Evolutionary conservation across 2,329 filamentous ascomycete genomes (phyloP).

Genomic region (Apiospora phragmitis): DNA sequence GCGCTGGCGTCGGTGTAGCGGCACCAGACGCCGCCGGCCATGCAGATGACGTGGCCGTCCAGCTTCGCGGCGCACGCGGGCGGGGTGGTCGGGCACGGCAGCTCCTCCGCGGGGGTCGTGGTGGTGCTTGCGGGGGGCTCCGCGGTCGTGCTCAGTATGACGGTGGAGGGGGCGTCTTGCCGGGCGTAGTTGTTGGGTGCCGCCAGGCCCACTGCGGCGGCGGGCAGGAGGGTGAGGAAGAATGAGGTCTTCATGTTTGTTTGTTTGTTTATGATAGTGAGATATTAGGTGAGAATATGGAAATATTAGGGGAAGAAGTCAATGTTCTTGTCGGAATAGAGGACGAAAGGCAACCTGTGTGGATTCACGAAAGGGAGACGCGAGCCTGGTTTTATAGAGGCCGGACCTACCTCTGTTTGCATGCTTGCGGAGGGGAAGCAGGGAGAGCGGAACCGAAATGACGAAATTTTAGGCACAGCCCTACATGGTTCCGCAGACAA

Average conservation of each 20-base stretch:
- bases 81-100: constrained; percentile 9
- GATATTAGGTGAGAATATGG: too few relatives aligned
- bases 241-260: constrained; percentile 4
- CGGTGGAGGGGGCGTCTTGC: not conserved
- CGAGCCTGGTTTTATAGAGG: not conserved
- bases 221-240: not conserved
- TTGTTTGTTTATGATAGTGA: not conserved
- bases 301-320: too few relatives aligned
- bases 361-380: not conserved
- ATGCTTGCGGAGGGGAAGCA: not conserved
- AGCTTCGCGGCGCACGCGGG: not conserved
- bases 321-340: not conserved
- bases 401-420: not conserved
- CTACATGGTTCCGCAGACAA: not conserved
- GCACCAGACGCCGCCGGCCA: constrained; percentile 10
- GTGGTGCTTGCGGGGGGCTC: not conserved
- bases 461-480: not conserved
- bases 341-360: not conserved
- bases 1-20: not conserved
- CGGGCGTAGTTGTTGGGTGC: not conserved
- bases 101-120: not conserved
- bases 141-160: not conserved
- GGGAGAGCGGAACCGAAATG: not conserved
- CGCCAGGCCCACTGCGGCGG: not conserved
- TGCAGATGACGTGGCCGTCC: constrained; percentile 7